A percentile compares a stretch with the other conserved stretches of the same genome.
Conservation (phyloP, 345 rosid species). For the Tarenaya hassleriana region DNA sequence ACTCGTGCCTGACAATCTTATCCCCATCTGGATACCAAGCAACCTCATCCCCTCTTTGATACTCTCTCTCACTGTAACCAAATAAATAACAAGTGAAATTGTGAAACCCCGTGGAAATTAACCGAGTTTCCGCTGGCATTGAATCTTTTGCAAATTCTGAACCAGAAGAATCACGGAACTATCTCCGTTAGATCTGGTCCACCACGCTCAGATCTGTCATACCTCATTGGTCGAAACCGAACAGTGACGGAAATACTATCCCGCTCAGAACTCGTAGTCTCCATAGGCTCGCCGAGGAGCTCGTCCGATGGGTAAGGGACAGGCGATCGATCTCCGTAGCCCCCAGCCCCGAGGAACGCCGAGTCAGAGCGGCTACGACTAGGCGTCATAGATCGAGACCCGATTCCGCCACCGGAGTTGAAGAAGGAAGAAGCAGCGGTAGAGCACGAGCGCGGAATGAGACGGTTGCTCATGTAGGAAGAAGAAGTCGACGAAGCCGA, state of each 20-base stretch:
- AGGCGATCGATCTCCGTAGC: slow-evolving; percentile 39
- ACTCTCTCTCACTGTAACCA: slow-evolving; percentile 81
- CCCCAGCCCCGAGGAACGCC: slow-evolving; percentile 30
- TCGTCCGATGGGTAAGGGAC: slow-evolving; percentile 61
- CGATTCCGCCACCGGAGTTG: slow-evolving; percentile 38
- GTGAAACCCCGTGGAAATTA: background rate
- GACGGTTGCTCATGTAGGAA: slow-evolving; percentile 31
- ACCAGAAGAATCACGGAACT: slow-evolving; percentile 12
- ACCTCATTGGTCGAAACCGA: slow-evolving; percentile 96
- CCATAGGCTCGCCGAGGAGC: slow-evolving; percentile 59
- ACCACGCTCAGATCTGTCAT: slow-evolving; percentile 42
- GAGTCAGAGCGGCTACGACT: slow-evolving; percentile 62
- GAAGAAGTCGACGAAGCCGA: slow-evolving; percentile 78
- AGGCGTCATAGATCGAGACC: slow-evolving; percentile 80
- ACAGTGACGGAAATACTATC: slow-evolving; percentile 97
- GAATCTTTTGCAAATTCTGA: slow-evolving; percentile 5
- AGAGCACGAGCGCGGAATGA: slow-evolving; percentile 73
- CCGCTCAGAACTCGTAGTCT: slow-evolving; percentile 49
- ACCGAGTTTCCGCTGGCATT: slow-evolving; percentile 7
- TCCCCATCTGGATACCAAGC: slow-evolving; percentile 97
- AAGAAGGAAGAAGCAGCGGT: slow-evolving; percentile 52
- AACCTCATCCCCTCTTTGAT: slow-evolving; percentile 89
- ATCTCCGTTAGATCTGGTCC: slow-evolving; percentile 43
- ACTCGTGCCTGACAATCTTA: slow-evolving; percentile 82
- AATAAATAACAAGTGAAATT: slow-evolving; percentile 15